A percentile compares a stretch with the other conserved stretches of the same genome.
phyloP scores from a whole-genome alignment of 2,329 filamentous ascomycete species.

The Epicoccum nigrum region DNA sequence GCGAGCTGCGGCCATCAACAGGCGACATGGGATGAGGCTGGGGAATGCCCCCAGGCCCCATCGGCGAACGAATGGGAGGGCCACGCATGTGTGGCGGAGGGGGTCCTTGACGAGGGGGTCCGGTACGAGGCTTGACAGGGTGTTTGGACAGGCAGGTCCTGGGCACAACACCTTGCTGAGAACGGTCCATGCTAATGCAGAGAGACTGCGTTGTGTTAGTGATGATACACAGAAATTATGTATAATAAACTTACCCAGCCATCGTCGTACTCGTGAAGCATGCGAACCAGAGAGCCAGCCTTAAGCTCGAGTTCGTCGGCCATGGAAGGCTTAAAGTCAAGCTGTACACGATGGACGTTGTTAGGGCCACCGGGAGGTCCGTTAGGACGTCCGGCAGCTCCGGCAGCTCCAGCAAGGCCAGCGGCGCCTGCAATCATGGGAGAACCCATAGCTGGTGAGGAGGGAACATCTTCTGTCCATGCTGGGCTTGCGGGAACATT shows the following conservation, averaged over 20 bases:
- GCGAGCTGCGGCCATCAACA: constrained; percentile 51
- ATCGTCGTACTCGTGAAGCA: constrained; percentile 96
- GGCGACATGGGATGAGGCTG: constrained; percentile 53
- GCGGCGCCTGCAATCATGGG: constrained; percentile 25
- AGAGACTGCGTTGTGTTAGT: constrained; percentile 68
- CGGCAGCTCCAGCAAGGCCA: constrained; percentile 25
- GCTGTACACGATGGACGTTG: constrained; percentile 88
- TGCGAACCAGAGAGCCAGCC: constrained; percentile 81
- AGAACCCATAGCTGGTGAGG: constrained; percentile 48
- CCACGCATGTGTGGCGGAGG: constrained; percentile 48
- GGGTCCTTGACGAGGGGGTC: constrained; percentile 59
- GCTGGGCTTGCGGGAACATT: constrained; percentile 61
- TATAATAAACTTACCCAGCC: constrained; percentile 77
- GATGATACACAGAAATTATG: not conserved
- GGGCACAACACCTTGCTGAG: constrained; percentile 89
- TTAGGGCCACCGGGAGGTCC: constrained; percentile 57
- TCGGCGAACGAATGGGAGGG: constrained; percentile 38
- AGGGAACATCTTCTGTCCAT: constrained; percentile 65
- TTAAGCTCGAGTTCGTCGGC: constrained; percentile 86
- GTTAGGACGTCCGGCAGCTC: constrained; percentile 65
- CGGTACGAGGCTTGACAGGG: constrained; percentile 82
- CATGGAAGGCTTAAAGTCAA: constrained; percentile 92
- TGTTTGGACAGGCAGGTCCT: constrained; percentile 91
- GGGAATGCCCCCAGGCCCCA: constrained; percentile 40
- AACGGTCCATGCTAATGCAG: constrained; percentile 87